phyloP scores from a whole-genome alignment of 2,329 filamentous ascomycete species.

The Alternaria ethzedia region DNA sequence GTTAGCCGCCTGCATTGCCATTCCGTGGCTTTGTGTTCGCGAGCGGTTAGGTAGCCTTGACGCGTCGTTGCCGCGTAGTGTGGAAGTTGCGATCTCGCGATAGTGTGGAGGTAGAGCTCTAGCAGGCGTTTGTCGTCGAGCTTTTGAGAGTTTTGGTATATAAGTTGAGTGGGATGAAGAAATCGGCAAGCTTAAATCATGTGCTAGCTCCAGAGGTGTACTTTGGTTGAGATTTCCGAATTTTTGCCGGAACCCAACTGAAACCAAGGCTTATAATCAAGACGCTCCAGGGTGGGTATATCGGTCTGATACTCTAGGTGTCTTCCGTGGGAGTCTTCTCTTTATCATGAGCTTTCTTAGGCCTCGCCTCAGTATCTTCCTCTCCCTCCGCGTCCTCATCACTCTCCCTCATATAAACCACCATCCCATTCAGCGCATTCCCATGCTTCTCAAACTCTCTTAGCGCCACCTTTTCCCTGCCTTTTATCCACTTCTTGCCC shows the following conservation, averaged over 20 bases:
- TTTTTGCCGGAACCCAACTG: neutral
- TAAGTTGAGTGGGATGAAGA: no score
- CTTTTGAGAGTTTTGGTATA: no score
- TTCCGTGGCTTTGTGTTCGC: no score
- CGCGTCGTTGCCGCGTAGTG: neutral
- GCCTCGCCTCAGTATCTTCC: neutral
- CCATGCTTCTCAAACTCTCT: constrained; percentile 39
- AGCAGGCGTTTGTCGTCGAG: no score
- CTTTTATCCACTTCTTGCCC: constrained; percentile 32
- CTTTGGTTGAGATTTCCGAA: neutral
- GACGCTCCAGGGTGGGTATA: neutral
- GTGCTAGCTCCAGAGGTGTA: neutral
- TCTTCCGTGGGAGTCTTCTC: neutral
- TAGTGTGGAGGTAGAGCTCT: neutral
- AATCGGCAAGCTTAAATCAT: no score
- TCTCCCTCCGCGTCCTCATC: neutral
- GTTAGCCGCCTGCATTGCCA: no score
- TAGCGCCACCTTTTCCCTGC: constrained; percentile 23
- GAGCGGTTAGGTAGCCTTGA: neutral
- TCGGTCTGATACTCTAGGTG: neutral
- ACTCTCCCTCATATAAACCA: constrained; percentile 31
- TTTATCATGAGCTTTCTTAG: accelerated
- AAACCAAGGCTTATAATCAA: neutral
- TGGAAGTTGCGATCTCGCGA: neutral
- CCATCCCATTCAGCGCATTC: constrained; percentile 42